phyloP scores from a whole-genome alignment of 495 filamentous ascomycete species.

The Aspergillus avenaceus region DNA sequence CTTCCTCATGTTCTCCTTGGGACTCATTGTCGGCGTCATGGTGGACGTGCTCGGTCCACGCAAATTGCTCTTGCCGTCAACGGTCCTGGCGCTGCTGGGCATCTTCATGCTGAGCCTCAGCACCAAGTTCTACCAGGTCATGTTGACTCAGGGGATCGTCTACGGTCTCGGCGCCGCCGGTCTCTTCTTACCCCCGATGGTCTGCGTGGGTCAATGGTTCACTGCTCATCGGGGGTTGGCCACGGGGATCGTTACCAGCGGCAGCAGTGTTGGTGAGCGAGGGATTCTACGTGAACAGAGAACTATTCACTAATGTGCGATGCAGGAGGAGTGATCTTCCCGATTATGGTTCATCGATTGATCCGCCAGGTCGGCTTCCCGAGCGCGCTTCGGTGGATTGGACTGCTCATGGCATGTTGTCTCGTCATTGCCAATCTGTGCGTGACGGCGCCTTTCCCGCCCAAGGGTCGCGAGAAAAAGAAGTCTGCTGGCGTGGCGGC shows the following conservation, averaged over 20 bases:
- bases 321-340: conserved; percentile 36
- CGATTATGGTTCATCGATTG: conserved; percentile 22
- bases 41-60: conserved; percentile 28
- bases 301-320: too few species aligned
- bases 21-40: conserved; percentile 26
- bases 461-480: conserved; percentile 22
- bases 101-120: conserved; percentile 25
- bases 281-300: too few species aligned
- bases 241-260: conserved; percentile 24
- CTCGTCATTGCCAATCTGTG: too few species aligned
- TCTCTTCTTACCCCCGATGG: conserved; percentile 21
- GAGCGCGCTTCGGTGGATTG: conserved; percentile 19
- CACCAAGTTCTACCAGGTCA: conserved; percentile 25
- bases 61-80: conserved; percentile 18
- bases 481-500: conserved; percentile 27
- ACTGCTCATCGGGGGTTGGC: conserved; percentile 29
- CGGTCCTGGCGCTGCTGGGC: conserved; percentile 22
- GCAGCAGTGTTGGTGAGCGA: conserved; percentile 31
- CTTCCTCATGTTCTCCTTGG: conserved; percentile 24
- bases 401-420: conserved; percentile 16
- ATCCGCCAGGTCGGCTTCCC: conserved; percentile 18
- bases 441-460: conserved; percentile 19
- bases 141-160: conserved; percentile 24
- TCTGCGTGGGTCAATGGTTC: conserved; percentile 47
- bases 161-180: conserved; percentile 28